Evolutionary conservation across 331 rosid genomes (phyloP), one percentile per base, ranked within the genome.

Genomic region (Stylosanthes scabra): DNA sequence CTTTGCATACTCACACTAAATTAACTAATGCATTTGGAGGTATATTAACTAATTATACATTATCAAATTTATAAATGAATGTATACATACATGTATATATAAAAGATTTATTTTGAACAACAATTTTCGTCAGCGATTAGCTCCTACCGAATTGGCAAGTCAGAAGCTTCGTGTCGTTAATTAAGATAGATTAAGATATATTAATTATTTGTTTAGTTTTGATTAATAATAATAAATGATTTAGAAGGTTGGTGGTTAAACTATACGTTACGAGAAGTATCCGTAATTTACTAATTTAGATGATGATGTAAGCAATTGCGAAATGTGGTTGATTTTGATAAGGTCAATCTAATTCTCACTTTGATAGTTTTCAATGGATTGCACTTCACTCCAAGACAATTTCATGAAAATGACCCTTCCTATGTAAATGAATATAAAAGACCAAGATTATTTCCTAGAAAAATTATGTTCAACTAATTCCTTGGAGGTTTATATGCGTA

Each of bases 331-430:
- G 66, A 63, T 74, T 58, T 71, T 79, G 63, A 70, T 59, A 1
- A 58, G 60, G 83, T 83, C 85, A 75, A 64, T 58, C 1, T 7
- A 52, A 14, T 66, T 72, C 72, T 74, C 77, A 42, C 63, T 75
- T 34, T 4, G 51, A 25, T 42, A 15, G 25, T 6, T 52, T 14
- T 14, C 11, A 14, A 52, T 45, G 45, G 67, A 59, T 71, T 71
- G 55, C 7, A 67, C 8, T 72, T 81, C 59, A 81, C 82, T 76
- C 63, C 44, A 2, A 54, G 75, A 81, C 72, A 14, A 44, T 11
- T 15, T 63, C 70, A 7, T 52, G 78, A 74, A 79, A 64, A 65
- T 78, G 81, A 78, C 73, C 47, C 7, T 58, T 63, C 54, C 2
- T 14, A 25, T 2, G 10, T 34, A 2, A 11, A 12, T 34, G 3